Evolutionary conservation across 2,329 filamentous ascomycete genomes (phyloP), one percentile per base, ranked within the genome.

Genomic region (Orbilia javanica): DNA sequence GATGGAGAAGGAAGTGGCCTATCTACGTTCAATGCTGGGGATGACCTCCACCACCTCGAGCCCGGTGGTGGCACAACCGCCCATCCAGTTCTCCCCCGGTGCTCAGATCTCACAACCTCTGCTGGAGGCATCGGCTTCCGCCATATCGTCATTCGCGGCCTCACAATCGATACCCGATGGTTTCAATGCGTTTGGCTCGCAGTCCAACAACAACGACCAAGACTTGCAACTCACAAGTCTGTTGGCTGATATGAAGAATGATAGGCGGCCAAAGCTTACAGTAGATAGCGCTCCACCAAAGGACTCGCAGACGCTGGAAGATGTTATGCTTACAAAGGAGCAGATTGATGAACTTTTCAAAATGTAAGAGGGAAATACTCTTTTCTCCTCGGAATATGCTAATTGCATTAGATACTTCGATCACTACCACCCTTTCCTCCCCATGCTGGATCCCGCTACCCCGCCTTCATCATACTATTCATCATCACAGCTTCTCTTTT

Each of bases 1-100:
- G 85, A 94, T 94, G 92, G 92, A 93, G 83, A 92, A 90, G 84
- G 91, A 94, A 84, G 92, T 94, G 82, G 91, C 93, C 73, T 89
- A 87, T 79, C 84, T 91, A 80, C 88, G 90, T 11, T 79, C 75
- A 7, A 65, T 74, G 20, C 64, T 78, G 31, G 75, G 75, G 36
- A 74, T 73, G 60, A 65, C 81, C 86, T 92, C 79, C 85, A 88
- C 71, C 86, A 87, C 79, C 90, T 90, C 75, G 87, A 89, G 81
- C 82, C 86, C 20, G 88, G 90, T 81, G 89, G 90, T 74, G 90
- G 86, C 80, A 82, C 55, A 60, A 42, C 86, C 60, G 75, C 25
- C 69, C 29, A 25, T 66, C 0, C 75, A 79, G 31, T 79, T 79
- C 55, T 70, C 68, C 15, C 75, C 75, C 1, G 53, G 60, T 29